Evolutionary conservation across 495 filamentous ascomycete genomes (phyloP).

Genomic region (Neurospora sp.): DNA sequence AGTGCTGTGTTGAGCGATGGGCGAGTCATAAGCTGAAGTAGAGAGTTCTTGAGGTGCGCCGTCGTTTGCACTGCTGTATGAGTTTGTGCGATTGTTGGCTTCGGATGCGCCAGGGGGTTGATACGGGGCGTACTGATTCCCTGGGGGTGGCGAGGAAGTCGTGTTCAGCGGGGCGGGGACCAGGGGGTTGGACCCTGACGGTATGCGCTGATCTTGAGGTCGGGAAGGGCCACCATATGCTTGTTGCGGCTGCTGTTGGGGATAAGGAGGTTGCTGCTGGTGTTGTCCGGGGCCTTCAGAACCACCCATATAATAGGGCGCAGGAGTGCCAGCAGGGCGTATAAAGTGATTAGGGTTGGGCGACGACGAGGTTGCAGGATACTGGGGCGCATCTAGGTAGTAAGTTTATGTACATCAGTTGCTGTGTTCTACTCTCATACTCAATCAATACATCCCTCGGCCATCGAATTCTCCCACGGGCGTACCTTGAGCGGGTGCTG

Average conservation of each 20-base stretch:
- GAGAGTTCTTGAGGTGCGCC: constrained; percentile 71
- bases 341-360: constrained; percentile 34
- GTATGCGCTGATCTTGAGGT: constrained; percentile 26
- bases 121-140: constrained; percentile 32
- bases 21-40: constrained; percentile 76
- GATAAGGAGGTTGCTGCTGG: constrained; percentile 16
- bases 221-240: constrained; percentile 29
- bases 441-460: constrained; percentile 17
- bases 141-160: constrained; percentile 30
- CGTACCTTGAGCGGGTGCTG: constrained; percentile 37
- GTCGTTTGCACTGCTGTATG: constrained; percentile 62
- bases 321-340: constrained; percentile 20
- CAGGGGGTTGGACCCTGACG: constrained; percentile 28
- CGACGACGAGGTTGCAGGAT: constrained; percentile 35
- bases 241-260: constrained; percentile 26
- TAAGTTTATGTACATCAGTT: constrained; percentile 19
- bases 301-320: constrained; percentile 38
- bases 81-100: background rate
- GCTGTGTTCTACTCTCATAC: constrained; percentile 6
- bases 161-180: constrained; percentile 32
- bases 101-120: constrained; percentile 36
- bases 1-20: constrained; percentile 49
- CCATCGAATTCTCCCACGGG: constrained; percentile 18
- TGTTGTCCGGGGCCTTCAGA: constrained; percentile 31
- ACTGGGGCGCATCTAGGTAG: constrained; percentile 25